phyloP scores from a whole-genome alignment of 768 basidiomycete species.

The Naganishia antarctica region DNA sequence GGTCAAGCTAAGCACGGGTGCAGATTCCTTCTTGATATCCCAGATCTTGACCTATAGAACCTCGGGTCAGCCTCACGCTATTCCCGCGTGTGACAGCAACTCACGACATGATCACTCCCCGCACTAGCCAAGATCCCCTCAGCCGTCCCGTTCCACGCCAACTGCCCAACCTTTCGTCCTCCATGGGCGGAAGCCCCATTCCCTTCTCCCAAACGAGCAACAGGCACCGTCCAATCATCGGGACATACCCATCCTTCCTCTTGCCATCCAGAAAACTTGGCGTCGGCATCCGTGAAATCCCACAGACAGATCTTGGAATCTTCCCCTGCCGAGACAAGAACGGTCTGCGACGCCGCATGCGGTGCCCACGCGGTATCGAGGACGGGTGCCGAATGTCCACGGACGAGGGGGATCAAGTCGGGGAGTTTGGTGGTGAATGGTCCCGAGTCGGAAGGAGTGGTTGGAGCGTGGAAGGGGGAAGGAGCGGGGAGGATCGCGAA shows the following conservation, averaged over 20 bases:
- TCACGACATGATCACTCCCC: slow-evolving; percentile 69
- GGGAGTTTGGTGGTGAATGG: slow-evolving; percentile 71
- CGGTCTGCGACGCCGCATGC: slow-evolving; percentile 65
- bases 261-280: slow-evolving; percentile 74
- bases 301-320: slow-evolving; percentile 91
- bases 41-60: slow-evolving; percentile 63
- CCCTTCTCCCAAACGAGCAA: slow-evolving; percentile 20
- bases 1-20: slow-evolving; percentile 58
- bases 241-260: slow-evolving; percentile 70
- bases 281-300: slow-evolving; percentile 62
- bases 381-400: slow-evolving; percentile 57
- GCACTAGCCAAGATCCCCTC: slow-evolving; percentile 72
- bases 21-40: slow-evolving; percentile 72
- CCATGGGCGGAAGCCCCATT: slow-evolving; percentile 43
- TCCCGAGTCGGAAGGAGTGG: slow-evolving; percentile 51
- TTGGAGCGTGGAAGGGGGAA: slow-evolving; percentile 58
- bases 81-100: neutral
- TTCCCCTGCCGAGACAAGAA: slow-evolving; percentile 87
- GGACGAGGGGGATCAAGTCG: slow-evolving; percentile 83
- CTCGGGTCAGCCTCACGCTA: neutral
- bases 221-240: slow-evolving; percentile 19
- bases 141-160: slow-evolving; percentile 88
- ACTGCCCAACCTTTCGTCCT: slow-evolving; percentile 79
- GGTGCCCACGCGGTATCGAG: slow-evolving; percentile 97
- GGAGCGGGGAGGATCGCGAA: slow-evolving; percentile 83